Evolutionary conservation across 2,329 filamentous ascomycete genomes (phyloP).

Genomic region (Lomentospora prolificans): DNA sequence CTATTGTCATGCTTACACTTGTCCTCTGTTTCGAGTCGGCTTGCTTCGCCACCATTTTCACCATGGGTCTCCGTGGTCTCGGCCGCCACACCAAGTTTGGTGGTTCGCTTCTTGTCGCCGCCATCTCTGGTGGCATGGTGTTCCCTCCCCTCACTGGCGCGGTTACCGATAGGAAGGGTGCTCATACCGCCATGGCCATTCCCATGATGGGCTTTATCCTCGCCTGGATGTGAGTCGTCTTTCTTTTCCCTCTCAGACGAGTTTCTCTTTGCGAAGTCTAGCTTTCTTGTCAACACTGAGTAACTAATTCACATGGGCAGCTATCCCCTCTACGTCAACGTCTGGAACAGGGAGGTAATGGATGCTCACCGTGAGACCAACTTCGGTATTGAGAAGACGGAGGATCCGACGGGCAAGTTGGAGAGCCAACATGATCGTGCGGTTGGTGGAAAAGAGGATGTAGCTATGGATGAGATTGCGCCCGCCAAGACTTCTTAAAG

Average conservation of each 20-base stretch:
- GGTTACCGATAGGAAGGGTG: conserved; percentile 43
- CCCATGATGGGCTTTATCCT: conserved; percentile 11
- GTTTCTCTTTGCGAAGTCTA: too few species aligned
- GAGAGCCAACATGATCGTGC: background rate
- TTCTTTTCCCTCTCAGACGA: background rate
- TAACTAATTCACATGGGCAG: conserved; percentile 5
- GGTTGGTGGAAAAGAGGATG: background rate
- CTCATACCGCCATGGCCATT: conserved; percentile 10
- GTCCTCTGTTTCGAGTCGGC: conserved; percentile 49
- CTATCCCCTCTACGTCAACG: conserved; percentile 11
- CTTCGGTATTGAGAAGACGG: conserved; percentile 3
- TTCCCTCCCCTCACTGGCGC: conserved; percentile 57
- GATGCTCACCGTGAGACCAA: conserved; percentile 9
- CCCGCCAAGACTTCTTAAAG: background rate
- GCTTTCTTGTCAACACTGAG: too few species aligned
- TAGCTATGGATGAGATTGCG: background rate
- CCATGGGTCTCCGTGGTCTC: conserved; percentile 45
- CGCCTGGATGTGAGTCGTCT: conserved; percentile 9
- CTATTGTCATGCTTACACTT: conserved; percentile 44
- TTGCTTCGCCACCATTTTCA: conserved; percentile 51
- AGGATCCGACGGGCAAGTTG: background rate
- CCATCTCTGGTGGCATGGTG: conserved; percentile 44
- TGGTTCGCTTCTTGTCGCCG: conserved; percentile 47
- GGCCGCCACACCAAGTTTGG: conserved; percentile 64
- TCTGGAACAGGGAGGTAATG: conserved; percentile 10